Evolutionary conservation across 1,284 basidiomycete genomes (phyloP).

Genomic region (Abortiporus biennis): DNA sequence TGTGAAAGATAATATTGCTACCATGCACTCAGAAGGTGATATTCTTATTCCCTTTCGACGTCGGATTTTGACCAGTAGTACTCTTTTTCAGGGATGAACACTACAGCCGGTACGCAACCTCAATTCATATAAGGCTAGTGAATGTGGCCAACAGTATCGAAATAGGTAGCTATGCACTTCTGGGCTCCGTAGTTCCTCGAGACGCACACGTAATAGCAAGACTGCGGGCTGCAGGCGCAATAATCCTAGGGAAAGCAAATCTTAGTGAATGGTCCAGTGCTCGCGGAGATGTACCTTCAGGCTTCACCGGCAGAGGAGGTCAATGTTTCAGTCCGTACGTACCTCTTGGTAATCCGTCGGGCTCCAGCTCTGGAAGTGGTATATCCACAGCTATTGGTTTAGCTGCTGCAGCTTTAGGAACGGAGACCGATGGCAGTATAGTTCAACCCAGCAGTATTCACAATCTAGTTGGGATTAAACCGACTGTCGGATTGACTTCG

Average conservation of each 20-base stretch:
- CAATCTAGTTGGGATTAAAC: constrained; percentile 42
- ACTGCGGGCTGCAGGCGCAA: constrained; percentile 36
- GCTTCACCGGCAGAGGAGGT: constrained; percentile 36
- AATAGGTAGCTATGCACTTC: constrained; percentile 35
- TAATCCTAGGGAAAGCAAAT: constrained; percentile 32
- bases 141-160: too few relatives aligned
- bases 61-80: too few relatives aligned
- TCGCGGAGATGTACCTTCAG: constrained; percentile 25
- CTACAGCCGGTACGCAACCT: constrained; percentile 25
- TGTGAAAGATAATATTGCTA: constrained; percentile 66
- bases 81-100: constrained; percentile 51
- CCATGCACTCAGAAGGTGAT: constrained; percentile 27
- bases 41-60: too few relatives aligned
- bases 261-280: constrained; percentile 24
- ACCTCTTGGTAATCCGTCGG: constrained; percentile 48
- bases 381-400: constrained; percentile 56
- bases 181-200: constrained; percentile 33
- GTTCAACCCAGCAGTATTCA: constrained; percentile 33
- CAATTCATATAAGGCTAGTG: too few relatives aligned
- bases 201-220: constrained; percentile 33
- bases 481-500: constrained; percentile 40
- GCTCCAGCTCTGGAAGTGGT: constrained; percentile 56
- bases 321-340: constrained; percentile 33
- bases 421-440: constrained; percentile 60
- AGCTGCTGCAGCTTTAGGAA: constrained; percentile 46